Base-by-base conservation (phyloP, 1,284 basidiomycete genomes). In the Ustilago curta region DNA sequence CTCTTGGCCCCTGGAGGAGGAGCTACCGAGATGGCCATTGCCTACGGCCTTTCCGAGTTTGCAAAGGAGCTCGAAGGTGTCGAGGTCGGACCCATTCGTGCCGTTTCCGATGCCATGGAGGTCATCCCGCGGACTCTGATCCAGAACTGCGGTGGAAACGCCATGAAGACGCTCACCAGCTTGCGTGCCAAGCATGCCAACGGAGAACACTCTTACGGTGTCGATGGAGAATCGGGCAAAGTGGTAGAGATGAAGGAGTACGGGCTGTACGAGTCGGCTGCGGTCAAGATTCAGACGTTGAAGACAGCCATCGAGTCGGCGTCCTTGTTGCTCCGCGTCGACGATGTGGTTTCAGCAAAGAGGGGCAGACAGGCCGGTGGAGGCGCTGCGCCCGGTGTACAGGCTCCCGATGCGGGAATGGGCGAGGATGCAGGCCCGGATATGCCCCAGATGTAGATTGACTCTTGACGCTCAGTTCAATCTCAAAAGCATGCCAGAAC, bases 221-320 rank as follows among this genome's bases (percentile, higher is more conserved):
- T 99, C 56, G 92, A 99, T 78, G 96, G 96, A 37, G 93, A 97
- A 83, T 94, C 91, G 4, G 96, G 95, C 45, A 96, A 95, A 86
- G 91, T 97, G 44, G 92, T 92, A 40, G 93, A 98, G 84, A 98
- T 98, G 96, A 94, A 94, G 85, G 87, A 88, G 56, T 97, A 97
- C 85, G 95, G 95, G 0, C 87, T 99, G 62, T 94, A 95, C 77
- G 97, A 99, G 87, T 93, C 91, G 42, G 94, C 95, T 2, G 95
- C 93, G 70, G 95, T 99, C 82, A 98, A 98, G 89, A 92, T 97
- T 54, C 96, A 98, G 88, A 98, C 92, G 19, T 87, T 97, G 83
- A 98, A 99, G 89, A 99, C 96, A 11, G 95, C 96, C 18, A 92
- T 98, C 77, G 95, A 98, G 91, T 93, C 92, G 43, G 92, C 96